A percentile compares a stretch with the other conserved stretches of the same genome.
phyloP scores from a whole-genome alignment of 2,329 filamentous ascomycete species.

The Penicillium vulpinum region DNA sequence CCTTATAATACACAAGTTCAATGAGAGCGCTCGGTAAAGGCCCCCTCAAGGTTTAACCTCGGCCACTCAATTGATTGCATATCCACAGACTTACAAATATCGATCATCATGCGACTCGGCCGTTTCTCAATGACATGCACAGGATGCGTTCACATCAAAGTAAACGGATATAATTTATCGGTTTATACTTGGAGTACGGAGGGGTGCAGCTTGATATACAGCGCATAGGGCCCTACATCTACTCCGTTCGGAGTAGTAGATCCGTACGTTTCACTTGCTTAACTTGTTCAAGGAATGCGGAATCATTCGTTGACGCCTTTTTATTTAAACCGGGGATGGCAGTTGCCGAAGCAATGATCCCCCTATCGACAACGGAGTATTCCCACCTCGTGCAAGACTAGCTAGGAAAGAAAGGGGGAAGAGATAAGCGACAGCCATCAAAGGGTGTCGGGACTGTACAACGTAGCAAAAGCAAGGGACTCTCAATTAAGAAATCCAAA shows the following conservation, averaged over 20 bases:
- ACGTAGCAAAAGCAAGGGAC: conserved; percentile 20
- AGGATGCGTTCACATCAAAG: conserved; percentile 2
- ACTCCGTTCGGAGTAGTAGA: background rate
- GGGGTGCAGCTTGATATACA: conserved; percentile 2
- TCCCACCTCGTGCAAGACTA: conserved; percentile 10
- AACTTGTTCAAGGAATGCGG: conserved; percentile 2
- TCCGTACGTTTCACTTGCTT: background rate
- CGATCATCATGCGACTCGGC: conserved; percentile 20
- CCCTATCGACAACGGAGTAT: conserved; percentile 9
- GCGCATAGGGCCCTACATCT: background rate
- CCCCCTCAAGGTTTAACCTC: conserved; percentile 14
- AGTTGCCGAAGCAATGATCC: conserved; percentile 12
- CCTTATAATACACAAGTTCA: conserved; percentile 8
- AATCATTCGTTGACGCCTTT: conserved; percentile 1
- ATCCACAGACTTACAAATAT: background rate
- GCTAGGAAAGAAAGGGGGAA: conserved; percentile 5
- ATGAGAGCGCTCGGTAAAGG: conserved; percentile 14
- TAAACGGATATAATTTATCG: background rate
- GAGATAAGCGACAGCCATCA: conserved; percentile 5
- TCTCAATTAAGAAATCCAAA: conserved; percentile 13
- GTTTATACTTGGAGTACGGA: background rate
- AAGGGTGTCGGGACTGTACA: conserved; percentile 14
- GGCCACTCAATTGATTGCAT: conserved; percentile 9
- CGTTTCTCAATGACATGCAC: conserved; percentile 19
- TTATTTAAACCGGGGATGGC: conserved; percentile 1